phyloP scores from a whole-genome alignment of 192 early-diverging fungal genomes.

The Coemansia sp. region DNA sequence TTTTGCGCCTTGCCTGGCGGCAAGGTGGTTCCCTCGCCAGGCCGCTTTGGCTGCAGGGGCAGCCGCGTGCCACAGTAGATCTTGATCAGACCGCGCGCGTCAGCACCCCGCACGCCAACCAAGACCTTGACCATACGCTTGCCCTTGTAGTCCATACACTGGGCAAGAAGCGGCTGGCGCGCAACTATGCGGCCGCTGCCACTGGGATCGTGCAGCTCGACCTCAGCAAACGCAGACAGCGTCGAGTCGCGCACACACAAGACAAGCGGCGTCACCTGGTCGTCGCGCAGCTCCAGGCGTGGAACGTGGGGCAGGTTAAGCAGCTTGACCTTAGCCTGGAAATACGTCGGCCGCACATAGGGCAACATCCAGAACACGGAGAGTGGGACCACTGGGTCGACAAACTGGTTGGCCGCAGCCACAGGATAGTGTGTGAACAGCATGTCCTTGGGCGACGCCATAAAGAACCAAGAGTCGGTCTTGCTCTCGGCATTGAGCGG shows the following conservation, averaged over 20 bases:
- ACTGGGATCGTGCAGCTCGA: conserved; percentile 52
- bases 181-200: conserved; percentile 49
- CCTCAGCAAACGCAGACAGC: conserved; percentile 52
- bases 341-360: conserved; percentile 49
- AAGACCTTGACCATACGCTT: conserved; percentile 55
- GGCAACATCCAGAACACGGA: conserved; percentile 56
- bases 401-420: conserved; percentile 35
- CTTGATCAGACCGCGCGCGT: conserved; percentile 48
- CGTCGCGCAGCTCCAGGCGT: conserved; percentile 44
- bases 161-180: conserved; percentile 49
- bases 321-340: conserved; percentile 41
- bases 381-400: conserved; percentile 49
- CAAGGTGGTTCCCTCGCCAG: background rate
- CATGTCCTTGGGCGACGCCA: conserved; percentile 47
- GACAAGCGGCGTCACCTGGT: conserved; percentile 43
- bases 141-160: conserved; percentile 54
- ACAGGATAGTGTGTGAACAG: conserved; percentile 53
- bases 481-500: conserved; percentile 41
- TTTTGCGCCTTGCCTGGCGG: conserved; percentile 27
- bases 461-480: conserved; percentile 47
- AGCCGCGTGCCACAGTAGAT: conserved; percentile 48
- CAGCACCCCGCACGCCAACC: conserved; percentile 31
- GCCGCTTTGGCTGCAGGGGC: conserved; percentile 31
- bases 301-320: conserved; percentile 46
- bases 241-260: conserved; percentile 43